Evolutionary conservation across 441 rosid genomes (phyloP).

Genomic region (Euphorbia schlechtendalii): DNA sequence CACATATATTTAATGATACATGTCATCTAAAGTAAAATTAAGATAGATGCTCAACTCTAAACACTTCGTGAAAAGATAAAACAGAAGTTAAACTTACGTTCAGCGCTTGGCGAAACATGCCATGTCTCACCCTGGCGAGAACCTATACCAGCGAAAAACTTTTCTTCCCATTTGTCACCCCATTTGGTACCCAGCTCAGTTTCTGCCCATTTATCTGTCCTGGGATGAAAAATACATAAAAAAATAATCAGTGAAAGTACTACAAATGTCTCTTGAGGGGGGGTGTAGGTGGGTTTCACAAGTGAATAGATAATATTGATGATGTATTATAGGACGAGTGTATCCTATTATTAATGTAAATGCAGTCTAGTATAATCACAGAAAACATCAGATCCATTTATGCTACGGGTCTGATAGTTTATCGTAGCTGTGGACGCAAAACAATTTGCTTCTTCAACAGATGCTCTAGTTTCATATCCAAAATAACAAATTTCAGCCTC

Average conservation of each 20-base stretch:
- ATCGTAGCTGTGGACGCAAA: not conserved
- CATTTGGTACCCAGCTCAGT: constrained; percentile 42
- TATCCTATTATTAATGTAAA: constrained; percentile 7
- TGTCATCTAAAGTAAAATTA: not conserved
- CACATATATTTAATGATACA: not conserved
- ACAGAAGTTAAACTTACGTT: constrained; percentile 46
- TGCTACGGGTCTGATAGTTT: not conserved
- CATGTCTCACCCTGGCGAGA: constrained; percentile 99
- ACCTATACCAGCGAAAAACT: constrained; percentile 90
- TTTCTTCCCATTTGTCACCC: constrained; percentile 96
- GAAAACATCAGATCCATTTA: not conserved
- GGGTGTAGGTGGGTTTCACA: not conserved
- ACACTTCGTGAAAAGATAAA: not conserved
- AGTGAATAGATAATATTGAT: not conserved
- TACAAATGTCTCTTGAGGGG: not conserved
- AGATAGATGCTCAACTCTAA: not conserved
- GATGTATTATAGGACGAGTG: constrained; percentile 4
- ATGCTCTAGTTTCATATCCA: not conserved
- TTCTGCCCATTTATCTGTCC: constrained; percentile 99
- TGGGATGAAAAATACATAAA: constrained; percentile 30
- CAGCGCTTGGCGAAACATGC: constrained; percentile 81
- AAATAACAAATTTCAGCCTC: not conserved
- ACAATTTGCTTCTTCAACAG: constrained; percentile 1
- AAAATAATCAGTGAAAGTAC: constrained; percentile 8
- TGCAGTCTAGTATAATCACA: not conserved